Evolutionary conservation across 1,284 basidiomycete genomes (phyloP), one percentile per base, ranked within the genome.

Genomic region (Trichosporon sp.): DNA sequence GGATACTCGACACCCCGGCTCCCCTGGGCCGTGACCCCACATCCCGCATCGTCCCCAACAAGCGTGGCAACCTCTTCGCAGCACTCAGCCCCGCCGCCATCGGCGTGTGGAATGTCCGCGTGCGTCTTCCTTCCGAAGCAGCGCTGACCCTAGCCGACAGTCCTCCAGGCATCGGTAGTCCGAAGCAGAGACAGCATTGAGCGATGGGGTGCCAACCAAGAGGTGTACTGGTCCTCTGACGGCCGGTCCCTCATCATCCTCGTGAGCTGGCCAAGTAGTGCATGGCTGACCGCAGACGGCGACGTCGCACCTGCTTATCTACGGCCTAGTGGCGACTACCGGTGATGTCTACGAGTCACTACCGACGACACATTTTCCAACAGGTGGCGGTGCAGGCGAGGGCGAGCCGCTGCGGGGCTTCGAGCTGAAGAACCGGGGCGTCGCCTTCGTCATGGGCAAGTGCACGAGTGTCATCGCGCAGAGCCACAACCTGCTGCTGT

Each of bases 371-470:
- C 32, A 87, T 83, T 78, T 87, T 87, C 63, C 89, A 87, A 74
- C 86, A 86, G 65, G 89, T 86, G 76, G 89, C 13, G 93, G 92
- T 29, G 88, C 93, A 9, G 93, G 93, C 65, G 93, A 95, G 78
- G 93, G 93, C 1, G 92, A 94, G 25, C 87, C 93, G 70, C 87
- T 89, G 5, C 86, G 91, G 18, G 92, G 93, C 70, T 92, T 92
- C 27, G 86, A 86, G 18, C 85, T 95, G 21, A 79, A 90, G 65
- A 89, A 90, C 88, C 90, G 76, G 25, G 85, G 80, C 56, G 72
- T 74, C 21, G 77, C 76, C 25, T 79, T 75, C 66, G 73, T 80
- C 56, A 78, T 77, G 75, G 76, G 77, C 58, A 67, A 73, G 34
- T 76, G 75, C 42, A 71, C 74, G 18, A 70, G 71, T 11, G 32